Evolutionary conservation across 345 rosid species (phyloP), one percentile per base, ranked within the genome.

Genomic region (Euphorbia tirucalli): DNA sequence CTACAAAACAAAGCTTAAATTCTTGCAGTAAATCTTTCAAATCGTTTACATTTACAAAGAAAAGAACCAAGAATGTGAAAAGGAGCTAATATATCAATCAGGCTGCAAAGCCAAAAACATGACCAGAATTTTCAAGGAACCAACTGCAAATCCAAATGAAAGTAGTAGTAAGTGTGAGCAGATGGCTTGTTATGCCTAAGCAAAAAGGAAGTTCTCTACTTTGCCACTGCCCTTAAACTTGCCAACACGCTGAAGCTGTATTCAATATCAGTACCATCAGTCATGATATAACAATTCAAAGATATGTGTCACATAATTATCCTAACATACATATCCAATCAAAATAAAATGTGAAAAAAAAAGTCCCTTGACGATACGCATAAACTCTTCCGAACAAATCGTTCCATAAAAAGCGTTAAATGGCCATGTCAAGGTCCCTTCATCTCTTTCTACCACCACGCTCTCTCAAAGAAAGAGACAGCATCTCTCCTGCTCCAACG

Each of bases 381-480:
- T 50, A 58, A 31, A 25, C 31, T n/a, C 66, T 35, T n/a, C 11
- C 1, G 19, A 5, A 68, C 43, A 60, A 31, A 68, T 66, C 60
- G 61, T 63, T 66, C 74, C 14, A 73, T 37, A 19, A 61, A 49
- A 46, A 77, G 75, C 75, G 77, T 60, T 70, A 59, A 52, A 75
- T 28, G 10, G 54, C 63, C 65, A 37, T 68, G 64, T 60, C 24
- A 68, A 65, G 31, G 76, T 41, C 59, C 39, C 50, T 85, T 82
- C 84, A 92, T 86, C 89, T 83, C 90, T 87, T 90, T 86, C 92
- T 86, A 69, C 96, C 97, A 78, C 96, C 96, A 75, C 93, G 93
- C 74, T 90, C 97, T 75, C 92, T 86, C 78, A 90, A 61, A 41
- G 92, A 85, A 61, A 92, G 85, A 72, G 89, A 54, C 5, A 92